Conservation (phyloP, 1,139 yeast species). For the Yamadazyma pseudoaaseri region DNA sequence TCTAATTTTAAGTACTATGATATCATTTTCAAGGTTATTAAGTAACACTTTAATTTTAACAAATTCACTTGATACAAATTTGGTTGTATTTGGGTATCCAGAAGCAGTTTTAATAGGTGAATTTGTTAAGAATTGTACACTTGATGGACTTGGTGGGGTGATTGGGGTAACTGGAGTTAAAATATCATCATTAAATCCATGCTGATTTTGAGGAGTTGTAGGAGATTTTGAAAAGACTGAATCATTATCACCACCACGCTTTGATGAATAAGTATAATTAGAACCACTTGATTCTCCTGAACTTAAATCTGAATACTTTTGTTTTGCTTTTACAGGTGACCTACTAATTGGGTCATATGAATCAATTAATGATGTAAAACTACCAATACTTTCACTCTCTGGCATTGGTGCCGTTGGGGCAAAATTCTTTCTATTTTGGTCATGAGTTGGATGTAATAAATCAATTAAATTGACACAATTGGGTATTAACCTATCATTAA, state of each 20-base stretch:
- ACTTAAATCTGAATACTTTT: background rate
- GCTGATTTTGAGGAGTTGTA: slow-evolving; percentile 9
- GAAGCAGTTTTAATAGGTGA: background rate
- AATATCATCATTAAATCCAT: slow-evolving; percentile 5
- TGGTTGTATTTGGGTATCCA: background rate
- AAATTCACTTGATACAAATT: slow-evolving; percentile 13
- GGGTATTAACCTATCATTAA: slow-evolving; percentile 22
- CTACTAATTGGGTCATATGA: slow-evolving; percentile 6
- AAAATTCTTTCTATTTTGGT: slow-evolving; percentile 14
- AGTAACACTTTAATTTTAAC: slow-evolving; percentile 33
- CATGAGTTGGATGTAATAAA: slow-evolving; percentile 10
- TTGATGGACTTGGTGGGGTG: slow-evolving; percentile 19
- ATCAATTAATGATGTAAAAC: slow-evolving; percentile 26
- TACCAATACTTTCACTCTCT: slow-evolving; percentile 19
- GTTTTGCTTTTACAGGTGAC: background rate
- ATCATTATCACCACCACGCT: slow-evolving; percentile 5
- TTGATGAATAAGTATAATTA: slow-evolving; percentile 1
- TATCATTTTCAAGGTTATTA: slow-evolving; percentile 32
- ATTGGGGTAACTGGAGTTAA: slow-evolving; percentile 21
- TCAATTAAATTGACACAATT: slow-evolving; percentile 25
- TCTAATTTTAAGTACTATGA: slow-evolving; percentile 29
- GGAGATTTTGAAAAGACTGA: slow-evolving; percentile 14
- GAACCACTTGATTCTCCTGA: slow-evolving; percentile 1
- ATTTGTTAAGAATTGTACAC: background rate
- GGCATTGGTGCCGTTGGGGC: slow-evolving; percentile 34